Conservation (phyloP, 345 rosid species). For the Dimocarpus longan region DNA sequence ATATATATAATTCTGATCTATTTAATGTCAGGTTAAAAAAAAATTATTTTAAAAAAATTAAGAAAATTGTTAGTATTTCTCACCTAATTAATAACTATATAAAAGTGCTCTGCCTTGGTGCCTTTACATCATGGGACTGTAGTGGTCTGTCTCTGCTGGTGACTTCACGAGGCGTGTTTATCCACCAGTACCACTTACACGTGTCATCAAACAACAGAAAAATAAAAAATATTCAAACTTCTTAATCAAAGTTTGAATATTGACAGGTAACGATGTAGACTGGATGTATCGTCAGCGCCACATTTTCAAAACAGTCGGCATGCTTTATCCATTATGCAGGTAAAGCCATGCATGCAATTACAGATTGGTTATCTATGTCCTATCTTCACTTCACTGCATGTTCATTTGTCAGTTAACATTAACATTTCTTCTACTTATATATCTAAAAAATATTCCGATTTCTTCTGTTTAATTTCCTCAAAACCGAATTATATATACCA, state of each 20-base stretch:
- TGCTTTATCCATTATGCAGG: neutral
- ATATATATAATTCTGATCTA: no score
- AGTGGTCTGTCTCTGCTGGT: neutral
- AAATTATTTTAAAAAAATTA: no score
- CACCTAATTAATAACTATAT: no score
- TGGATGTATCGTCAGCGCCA: neutral
- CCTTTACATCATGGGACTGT: neutral
- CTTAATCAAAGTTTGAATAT: neutral
- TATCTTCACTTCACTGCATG: neutral
- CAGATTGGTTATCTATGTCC: neutral
- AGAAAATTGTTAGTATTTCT: no score
- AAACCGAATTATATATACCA: neutral
- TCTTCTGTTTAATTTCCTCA: neutral
- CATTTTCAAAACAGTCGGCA: neutral
- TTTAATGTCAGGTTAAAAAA: no score
- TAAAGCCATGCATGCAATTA: neutral
- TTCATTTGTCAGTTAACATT: neutral
- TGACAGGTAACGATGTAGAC: neutral
- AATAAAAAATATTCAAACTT: neutral
- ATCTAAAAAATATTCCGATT: neutral
- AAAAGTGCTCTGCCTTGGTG: no score
- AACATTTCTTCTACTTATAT: neutral
- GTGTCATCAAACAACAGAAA: neutral
- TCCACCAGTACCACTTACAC: neutral
- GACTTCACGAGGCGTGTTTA: neutral